Conservation (phyloP, 2,329 filamentous ascomycete species). For the Claviceps paspali region DNA sequence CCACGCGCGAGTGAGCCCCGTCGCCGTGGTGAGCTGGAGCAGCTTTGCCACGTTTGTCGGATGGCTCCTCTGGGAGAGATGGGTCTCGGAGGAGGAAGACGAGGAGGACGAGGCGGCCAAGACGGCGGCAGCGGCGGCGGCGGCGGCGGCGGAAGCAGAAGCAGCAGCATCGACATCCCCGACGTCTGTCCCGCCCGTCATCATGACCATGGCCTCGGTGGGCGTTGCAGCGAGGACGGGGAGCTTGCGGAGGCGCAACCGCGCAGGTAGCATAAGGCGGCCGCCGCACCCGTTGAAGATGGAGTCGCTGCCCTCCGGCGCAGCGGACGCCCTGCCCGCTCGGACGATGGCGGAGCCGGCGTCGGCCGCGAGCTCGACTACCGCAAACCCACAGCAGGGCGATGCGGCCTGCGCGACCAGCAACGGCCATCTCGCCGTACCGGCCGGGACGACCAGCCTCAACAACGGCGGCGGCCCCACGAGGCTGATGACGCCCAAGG, state of each 20-base stretch:
- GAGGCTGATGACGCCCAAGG: constrained; percentile 12
- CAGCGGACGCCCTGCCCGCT: constrained; percentile 10
- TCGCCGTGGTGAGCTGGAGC: constrained; percentile 76
- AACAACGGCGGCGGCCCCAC: background rate
- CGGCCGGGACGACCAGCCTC: constrained; percentile 33
- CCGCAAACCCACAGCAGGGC: constrained; percentile 17
- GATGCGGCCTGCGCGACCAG: background rate
- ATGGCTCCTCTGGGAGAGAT: constrained; percentile 85
- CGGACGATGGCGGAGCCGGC: constrained; percentile 11
- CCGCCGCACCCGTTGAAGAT: constrained; percentile 16
- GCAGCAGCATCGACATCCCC: constrained; percentile 7
- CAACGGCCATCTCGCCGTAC: constrained; percentile 32
- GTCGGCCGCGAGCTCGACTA: constrained; percentile 31
- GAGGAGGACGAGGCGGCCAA: constrained; percentile 26
- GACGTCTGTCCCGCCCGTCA: background rate
- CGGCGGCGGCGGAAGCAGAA: constrained; percentile 13
- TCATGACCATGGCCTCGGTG: background rate
- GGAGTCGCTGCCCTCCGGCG: constrained; percentile 12
- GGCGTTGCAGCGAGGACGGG: constrained; percentile 12
- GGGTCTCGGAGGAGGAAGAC: constrained; percentile 59
- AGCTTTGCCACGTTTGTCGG: constrained; percentile 71
- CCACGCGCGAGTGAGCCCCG: constrained; percentile 71
- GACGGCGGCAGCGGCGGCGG: constrained; percentile 13
- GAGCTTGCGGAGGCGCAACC: constrained; percentile 18
- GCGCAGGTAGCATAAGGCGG: constrained; percentile 23